phyloP scores from a whole-genome alignment of 306 rosid species.

The Begonia masoniana region DNA sequence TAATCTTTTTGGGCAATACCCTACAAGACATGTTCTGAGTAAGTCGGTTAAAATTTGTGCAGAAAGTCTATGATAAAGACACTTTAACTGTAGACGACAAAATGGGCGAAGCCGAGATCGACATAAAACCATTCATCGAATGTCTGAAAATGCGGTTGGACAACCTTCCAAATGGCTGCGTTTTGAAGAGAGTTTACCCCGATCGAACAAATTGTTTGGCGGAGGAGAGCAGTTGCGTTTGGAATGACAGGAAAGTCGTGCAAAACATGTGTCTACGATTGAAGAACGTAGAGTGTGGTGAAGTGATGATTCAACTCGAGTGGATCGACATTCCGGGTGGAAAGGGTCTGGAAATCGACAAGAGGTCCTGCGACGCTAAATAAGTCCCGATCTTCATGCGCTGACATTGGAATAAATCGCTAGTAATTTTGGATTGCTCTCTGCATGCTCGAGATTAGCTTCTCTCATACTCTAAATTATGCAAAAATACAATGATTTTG shows the following conservation, averaged over 20 bases:
- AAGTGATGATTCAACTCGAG: constrained; percentile 47
- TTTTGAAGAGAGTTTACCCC: constrained; percentile 47
- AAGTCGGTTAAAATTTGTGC: background rate
- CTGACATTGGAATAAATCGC: too few relatives aligned
- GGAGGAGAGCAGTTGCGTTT: constrained; percentile 58
- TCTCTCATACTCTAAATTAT: too few relatives aligned
- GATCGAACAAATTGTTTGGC: constrained; percentile 34
- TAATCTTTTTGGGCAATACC: background rate
- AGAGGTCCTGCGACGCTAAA: too few relatives aligned
- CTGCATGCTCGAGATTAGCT: too few relatives aligned
- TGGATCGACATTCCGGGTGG: constrained; percentile 53
- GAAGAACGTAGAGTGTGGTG: constrained; percentile 66
- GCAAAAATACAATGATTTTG: too few relatives aligned
- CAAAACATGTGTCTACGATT: constrained; percentile 65
- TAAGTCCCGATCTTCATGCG: too few relatives aligned
- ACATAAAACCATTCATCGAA: constrained; percentile 48
- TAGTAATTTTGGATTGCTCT: too few relatives aligned
- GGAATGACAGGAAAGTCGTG: constrained; percentile 34
- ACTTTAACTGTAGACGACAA: constrained; percentile 51
- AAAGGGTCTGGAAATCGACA: constrained; percentile 10
- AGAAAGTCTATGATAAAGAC: constrained; percentile 71
- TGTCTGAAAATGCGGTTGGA: constrained; percentile 27
- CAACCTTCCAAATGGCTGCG: constrained; percentile 45
- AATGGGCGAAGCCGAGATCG: constrained; percentile 80
- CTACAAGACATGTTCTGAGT: background rate